A percentile compares a stretch with the other conserved stretches of the same genome.
Conservation (phyloP, 306 rosid genomes). For the Dalbergia oliveri region DNA sequence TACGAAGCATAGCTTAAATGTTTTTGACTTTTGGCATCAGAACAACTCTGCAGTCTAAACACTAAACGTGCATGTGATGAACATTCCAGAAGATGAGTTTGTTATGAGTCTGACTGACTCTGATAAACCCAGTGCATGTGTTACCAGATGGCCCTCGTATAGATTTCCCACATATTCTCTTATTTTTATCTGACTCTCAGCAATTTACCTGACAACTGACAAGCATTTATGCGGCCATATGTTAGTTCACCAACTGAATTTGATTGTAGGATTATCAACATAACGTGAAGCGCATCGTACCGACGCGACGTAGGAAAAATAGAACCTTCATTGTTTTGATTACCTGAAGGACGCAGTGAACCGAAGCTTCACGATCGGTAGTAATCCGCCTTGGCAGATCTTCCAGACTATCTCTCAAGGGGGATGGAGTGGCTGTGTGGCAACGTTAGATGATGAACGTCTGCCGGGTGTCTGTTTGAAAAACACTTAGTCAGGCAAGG, state of each 20-base stretch:
- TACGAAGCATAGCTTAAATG: not conserved
- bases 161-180: not conserved
- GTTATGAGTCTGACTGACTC: not conserved
- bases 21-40: not conserved
- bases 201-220: not conserved
- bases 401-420: no score
- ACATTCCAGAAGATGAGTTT: not conserved
- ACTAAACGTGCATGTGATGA: not conserved
- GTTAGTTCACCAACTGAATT: slow-evolving; percentile 3
- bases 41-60: not conserved
- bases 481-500: no score
- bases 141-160: not conserved
- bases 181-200: not conserved
- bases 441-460: no score
- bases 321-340: no score
- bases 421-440: no score
- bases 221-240: not conserved
- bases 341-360: no score
- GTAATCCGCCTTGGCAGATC: no score
- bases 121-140: not conserved
- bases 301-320: no score
- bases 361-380: no score
- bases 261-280: no score
- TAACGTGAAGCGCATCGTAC: no score
- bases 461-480: no score